A percentile compares a stretch with the other conserved stretches of the same genome.
Conservation (phyloP, 805 yeast genomes). For the Cyberlindnera japonica region DNA sequence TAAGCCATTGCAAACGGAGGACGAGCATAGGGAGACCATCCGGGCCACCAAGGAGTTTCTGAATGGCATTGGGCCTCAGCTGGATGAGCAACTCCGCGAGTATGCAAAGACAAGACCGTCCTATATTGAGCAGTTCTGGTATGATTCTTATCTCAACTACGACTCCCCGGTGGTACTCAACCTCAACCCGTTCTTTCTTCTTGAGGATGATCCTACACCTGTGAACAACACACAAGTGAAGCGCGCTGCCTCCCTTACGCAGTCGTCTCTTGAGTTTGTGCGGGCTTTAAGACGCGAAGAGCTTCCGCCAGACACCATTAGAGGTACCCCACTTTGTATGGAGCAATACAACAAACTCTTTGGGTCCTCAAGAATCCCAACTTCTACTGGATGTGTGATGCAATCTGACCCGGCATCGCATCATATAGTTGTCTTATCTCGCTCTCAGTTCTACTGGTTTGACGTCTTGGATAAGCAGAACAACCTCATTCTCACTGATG, state of each 20-base stretch:
- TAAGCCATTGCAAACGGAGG: constrained; percentile 76
- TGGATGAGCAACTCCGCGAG: constrained; percentile 59
- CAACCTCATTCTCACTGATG: constrained; percentile 68
- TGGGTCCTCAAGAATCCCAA: constrained; percentile 86
- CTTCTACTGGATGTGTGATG: constrained; percentile 77
- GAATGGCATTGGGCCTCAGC: constrained; percentile 48
- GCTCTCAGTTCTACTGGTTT: constrained; percentile 92
- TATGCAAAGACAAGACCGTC: constrained; percentile 65
- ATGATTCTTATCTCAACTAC: constrained; percentile 80
- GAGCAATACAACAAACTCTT: constrained; percentile 84
- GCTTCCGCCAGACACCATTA: constrained; percentile 64
- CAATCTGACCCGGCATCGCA: constrained; percentile 73
- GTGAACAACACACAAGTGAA: constrained; percentile 52
- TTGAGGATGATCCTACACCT: constrained; percentile 86
- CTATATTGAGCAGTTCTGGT: constrained; percentile 93
- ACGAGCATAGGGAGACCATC: constrained; percentile 60
- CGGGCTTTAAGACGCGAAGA: constrained; percentile 75
- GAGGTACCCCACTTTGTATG: constrained; percentile 76
- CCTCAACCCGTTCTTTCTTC: constrained; percentile 82
- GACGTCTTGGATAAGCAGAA: constrained; percentile 77
- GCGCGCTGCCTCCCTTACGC: constrained; percentile 75
- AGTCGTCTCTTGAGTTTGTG: constrained; percentile 74
- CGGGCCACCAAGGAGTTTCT: constrained; percentile 57
- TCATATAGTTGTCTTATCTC: constrained; percentile 77
- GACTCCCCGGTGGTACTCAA: constrained; percentile 91